Conservation (phyloP, 805 yeast genomes). For the Ogataea salicorniae region DNA sequence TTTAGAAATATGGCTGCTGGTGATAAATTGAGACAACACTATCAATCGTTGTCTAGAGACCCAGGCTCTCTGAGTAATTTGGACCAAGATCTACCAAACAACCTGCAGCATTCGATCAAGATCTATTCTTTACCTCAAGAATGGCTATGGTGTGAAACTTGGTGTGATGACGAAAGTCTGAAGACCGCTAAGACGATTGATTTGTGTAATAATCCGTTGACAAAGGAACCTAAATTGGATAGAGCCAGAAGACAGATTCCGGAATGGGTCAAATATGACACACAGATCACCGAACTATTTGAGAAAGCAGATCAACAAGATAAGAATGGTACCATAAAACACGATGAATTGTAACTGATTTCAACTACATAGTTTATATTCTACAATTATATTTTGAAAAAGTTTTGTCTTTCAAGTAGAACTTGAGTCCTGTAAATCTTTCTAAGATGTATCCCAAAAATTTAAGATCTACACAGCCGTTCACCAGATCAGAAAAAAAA, state of each 20-base stretch:
- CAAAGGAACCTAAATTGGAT: conserved; percentile 73
- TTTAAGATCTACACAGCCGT: too few species aligned
- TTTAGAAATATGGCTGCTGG: conserved; percentile 72
- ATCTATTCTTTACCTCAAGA: conserved; percentile 73
- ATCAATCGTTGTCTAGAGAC: conserved; percentile 76
- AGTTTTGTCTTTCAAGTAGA: too few species aligned
- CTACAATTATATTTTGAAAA: too few species aligned
- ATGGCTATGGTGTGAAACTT: conserved; percentile 93
- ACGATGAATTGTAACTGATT: conserved; percentile 12
- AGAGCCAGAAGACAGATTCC: conserved; percentile 72
- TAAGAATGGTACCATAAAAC: background rate
- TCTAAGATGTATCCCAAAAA: too few species aligned
- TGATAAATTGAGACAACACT: conserved; percentile 74
- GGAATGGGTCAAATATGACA: conserved; percentile 70
- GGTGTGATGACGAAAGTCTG: conserved; percentile 70
- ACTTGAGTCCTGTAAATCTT: too few species aligned
- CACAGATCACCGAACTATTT: conserved; percentile 38
- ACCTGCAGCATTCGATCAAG: conserved; percentile 61
- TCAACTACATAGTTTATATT: too few species aligned
- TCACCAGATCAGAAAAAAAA: too few species aligned
- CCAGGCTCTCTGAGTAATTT: conserved; percentile 73
- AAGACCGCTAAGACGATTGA: conserved; percentile 72
- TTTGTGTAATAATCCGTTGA: conserved; percentile 76
- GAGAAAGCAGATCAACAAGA: background rate
- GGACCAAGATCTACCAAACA: conserved; percentile 93